phyloP scores from a whole-genome alignment of 2,329 filamentous ascomycete genomes.

The Aspergillus viridinutans region DNA sequence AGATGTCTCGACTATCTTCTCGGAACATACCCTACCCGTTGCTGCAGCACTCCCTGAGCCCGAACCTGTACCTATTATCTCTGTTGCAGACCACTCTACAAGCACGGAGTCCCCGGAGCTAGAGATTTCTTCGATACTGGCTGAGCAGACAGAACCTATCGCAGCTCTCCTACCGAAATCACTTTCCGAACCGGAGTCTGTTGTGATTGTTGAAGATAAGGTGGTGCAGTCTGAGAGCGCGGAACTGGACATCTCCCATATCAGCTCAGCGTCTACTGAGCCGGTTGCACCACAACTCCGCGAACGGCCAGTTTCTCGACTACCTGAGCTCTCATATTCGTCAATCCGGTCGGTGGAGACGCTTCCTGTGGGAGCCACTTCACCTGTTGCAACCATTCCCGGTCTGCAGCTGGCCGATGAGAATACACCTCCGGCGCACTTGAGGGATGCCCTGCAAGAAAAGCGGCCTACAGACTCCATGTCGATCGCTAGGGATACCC shows the following conservation, averaged over 20 bases:
- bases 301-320: constrained; percentile 22
- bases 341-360: constrained; percentile 44
- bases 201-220: constrained; percentile 10
- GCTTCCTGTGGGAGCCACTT: constrained; percentile 40
- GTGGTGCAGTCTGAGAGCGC: constrained; percentile 13
- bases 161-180: constrained; percentile 14
- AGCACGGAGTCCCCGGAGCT: constrained; percentile 13
- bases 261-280: constrained; percentile 26
- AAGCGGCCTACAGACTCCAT: constrained; percentile 23
- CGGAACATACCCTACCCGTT: constrained; percentile 26
- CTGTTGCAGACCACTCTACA: constrained; percentile 3
- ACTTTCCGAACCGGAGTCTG: constrained; percentile 15
- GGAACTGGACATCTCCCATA: constrained; percentile 26
- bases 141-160: constrained; percentile 24
- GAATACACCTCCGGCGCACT: constrained; percentile 18
- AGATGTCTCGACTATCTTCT: constrained; percentile 31
- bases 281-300: constrained; percentile 25
- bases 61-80: constrained; percentile 10
- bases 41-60: constrained; percentile 8
- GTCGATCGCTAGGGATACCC: constrained; percentile 62
- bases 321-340: constrained; percentile 36
- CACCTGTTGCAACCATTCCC: constrained; percentile 19
- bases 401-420: constrained; percentile 19
- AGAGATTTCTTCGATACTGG: constrained; percentile 27
- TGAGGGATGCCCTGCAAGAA: constrained; percentile 15